phyloP scores from a whole-genome alignment of 208 protist genomes.

The Porcisia hertigi region DNA sequence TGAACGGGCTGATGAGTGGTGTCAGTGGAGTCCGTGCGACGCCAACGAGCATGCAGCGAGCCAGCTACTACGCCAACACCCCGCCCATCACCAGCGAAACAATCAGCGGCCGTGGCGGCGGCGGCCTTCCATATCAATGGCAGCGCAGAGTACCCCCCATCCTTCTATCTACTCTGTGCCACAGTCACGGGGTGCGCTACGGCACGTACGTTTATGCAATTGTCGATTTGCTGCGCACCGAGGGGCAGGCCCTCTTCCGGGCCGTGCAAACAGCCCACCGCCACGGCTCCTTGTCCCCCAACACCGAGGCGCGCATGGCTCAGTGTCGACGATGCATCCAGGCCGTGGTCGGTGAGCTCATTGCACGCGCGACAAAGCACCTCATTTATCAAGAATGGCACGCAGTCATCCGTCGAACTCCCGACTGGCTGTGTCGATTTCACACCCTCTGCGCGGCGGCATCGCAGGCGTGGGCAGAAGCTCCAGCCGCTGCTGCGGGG shows the following conservation, averaged over 20 bases:
- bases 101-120: background rate
- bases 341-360: constrained; percentile 44
- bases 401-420: constrained; percentile 26
- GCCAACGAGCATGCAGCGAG: constrained; percentile 1
- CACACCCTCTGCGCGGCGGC: constrained; percentile 22
- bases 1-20: constrained; percentile 32
- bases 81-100: background rate
- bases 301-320: constrained; percentile 37
- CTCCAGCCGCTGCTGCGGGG: background rate
- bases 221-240: constrained; percentile 39
- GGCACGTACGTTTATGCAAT: constrained; percentile 55
- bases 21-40: background rate
- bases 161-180: constrained; percentile 45
- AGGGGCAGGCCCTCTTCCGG: constrained; percentile 38
- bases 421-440: constrained; percentile 35
- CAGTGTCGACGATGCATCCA: constrained; percentile 47
- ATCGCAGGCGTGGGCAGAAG: constrained; percentile 4
- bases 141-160: constrained; percentile 26
- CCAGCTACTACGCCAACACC: background rate
- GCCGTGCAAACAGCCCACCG: constrained; percentile 35
- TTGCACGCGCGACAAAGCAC: constrained; percentile 46
- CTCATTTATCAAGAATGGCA: constrained; percentile 44
- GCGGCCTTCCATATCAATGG: background rate
- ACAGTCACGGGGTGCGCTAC: constrained; percentile 50
- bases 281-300: constrained; percentile 36